Conservation (phyloP, 2,329 filamentous ascomycete species). For the Aspergillus alliaceus region DNA sequence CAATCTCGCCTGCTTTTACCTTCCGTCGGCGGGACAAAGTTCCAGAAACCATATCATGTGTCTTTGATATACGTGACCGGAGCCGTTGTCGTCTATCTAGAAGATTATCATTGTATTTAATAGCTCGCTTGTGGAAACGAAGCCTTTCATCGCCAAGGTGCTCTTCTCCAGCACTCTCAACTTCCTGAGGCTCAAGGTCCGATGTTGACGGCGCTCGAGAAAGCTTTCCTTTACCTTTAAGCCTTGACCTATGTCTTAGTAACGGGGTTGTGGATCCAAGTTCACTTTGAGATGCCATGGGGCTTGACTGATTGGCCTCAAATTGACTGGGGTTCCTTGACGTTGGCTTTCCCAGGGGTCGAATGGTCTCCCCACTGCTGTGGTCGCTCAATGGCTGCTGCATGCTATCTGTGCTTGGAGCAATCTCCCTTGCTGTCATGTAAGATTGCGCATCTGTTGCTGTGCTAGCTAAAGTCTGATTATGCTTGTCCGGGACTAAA, state of each 20-base stretch:
- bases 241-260: conserved; percentile 21
- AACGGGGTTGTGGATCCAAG: conserved; percentile 36
- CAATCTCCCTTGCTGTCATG: conserved; percentile 32
- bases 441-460: conserved; percentile 21
- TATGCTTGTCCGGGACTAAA: background rate
- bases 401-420: conserved; percentile 12
- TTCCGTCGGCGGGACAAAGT: conserved; percentile 38
- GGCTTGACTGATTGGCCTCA: conserved; percentile 21
- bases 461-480: conserved; percentile 2
- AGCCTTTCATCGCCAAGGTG: conserved; percentile 4
- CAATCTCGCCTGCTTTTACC: conserved; percentile 58
- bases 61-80: conserved; percentile 37
- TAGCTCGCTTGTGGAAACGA: conserved; percentile 33
- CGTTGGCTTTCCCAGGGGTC: conserved; percentile 12
- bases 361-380: background rate
- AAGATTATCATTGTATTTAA: conserved; percentile 47
- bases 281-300: conserved; percentile 28
- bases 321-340: conserved; percentile 18
- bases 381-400: background rate
- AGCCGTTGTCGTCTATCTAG: conserved; percentile 41
- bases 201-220: conserved; percentile 11
- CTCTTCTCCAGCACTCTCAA: conserved; percentile 25
- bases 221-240: conserved; percentile 23
- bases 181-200: conserved; percentile 34
- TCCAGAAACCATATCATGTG: conserved; percentile 34